Percentiles rank a stretch among this genome's conserved stretches.
phyloP scores from a whole-genome alignment of 495 filamentous ascomycete genomes.

The Durotheca rogersii region DNA sequence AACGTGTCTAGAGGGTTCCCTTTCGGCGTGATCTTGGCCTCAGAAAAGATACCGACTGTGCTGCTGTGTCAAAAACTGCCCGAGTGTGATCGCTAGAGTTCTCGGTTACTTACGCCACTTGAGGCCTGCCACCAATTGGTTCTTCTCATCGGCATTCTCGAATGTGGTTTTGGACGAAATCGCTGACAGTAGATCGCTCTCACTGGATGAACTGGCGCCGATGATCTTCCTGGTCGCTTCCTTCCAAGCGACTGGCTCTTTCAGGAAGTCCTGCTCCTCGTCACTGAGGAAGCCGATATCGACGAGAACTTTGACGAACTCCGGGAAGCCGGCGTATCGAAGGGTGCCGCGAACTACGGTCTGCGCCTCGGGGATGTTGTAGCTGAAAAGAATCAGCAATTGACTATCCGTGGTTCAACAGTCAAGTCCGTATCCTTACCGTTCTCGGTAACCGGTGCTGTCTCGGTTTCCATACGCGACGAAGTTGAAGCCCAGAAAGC shows the following conservation, averaged over 20 bases:
- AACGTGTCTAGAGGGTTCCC: slow-evolving; percentile 87
- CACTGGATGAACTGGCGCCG: slow-evolving; percentile 59
- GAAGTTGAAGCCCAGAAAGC: slow-evolving; percentile 82
- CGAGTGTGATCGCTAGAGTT: not conserved
- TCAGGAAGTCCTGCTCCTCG: slow-evolving; percentile 59
- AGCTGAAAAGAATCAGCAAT: slow-evolving; percentile 73
- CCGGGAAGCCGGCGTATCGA: not conserved
- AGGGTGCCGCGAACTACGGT: slow-evolving; percentile 61
- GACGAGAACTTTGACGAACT: slow-evolving; percentile 56
- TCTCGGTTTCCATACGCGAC: slow-evolving; percentile 95
- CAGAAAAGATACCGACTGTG: slow-evolving; percentile 74
- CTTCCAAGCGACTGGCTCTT: slow-evolving; percentile 70
- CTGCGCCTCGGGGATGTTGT: slow-evolving; percentile 84
- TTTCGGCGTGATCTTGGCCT: slow-evolving; percentile 67
- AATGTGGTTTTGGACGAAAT: slow-evolving; percentile 77
- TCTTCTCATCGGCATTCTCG: slow-evolving; percentile 60
- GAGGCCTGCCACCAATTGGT: slow-evolving; percentile 60
- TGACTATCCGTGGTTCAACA: not conserved
- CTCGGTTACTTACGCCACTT: not conserved
- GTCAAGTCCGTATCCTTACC: not conserved
- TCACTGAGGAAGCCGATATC: slow-evolving; percentile 84
- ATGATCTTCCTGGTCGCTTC: slow-evolving; percentile 76
- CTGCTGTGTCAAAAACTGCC: slow-evolving; percentile 61
- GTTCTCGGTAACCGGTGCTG: slow-evolving; percentile 4
- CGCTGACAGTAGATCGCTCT: slow-evolving; percentile 67